Base-by-base conservation (phyloP, 306 rosid species). In the Sicyos edulis region DNA sequence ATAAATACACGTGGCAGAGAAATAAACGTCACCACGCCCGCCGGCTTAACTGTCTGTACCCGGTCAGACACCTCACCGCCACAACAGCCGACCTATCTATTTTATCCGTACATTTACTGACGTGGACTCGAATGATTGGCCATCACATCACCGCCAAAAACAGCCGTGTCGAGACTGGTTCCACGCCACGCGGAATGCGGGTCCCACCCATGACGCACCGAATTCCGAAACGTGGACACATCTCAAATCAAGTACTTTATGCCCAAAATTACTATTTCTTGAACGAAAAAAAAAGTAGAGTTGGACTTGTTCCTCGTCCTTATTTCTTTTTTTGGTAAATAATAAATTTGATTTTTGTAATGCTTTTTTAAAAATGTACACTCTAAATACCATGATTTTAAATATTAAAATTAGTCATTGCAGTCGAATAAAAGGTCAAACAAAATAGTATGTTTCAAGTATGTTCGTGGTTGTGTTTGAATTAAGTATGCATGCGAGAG, bases 41-140 rank as follows among this genome's bases (percentile, higher is more conserved):
- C 68, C 76, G 68, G 68, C 76, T 57, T 72, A 54, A 72, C 76
- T 72, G 68, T 72, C 76, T 72, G 76, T 72, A 6, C 76, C 17
- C 51, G 11, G 53, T 71, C 51, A 71, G 62, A 52, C 75, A 71
- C 62, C 75, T 52, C 75, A 55, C 75, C 71, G 54, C 71, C 70
- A 64, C 70, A 63, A 40, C 70, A 63, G 70, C 70, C 52, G 52
- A 4, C 53, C n/a, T 12, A 49, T 15, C 53, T 0, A 13, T 12
- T 20, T 65, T 1, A 65, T 44, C 71, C 71, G 71, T 65, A 65
- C 71, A 6, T 44, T 0, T 2, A 0, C 71, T 64, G 2, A 65
- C 54, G 71, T 65, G 71, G 6, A 11, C 6, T 6, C 6, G 11
- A 5, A 44, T 44, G 6, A 44, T 44, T 65, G 34, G 71, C 17